Evolutionary conservation across 1,139 yeast species (phyloP), one percentile per base, ranked within the genome.

Genomic region (Groenewaldozyma auringiensis): DNA sequence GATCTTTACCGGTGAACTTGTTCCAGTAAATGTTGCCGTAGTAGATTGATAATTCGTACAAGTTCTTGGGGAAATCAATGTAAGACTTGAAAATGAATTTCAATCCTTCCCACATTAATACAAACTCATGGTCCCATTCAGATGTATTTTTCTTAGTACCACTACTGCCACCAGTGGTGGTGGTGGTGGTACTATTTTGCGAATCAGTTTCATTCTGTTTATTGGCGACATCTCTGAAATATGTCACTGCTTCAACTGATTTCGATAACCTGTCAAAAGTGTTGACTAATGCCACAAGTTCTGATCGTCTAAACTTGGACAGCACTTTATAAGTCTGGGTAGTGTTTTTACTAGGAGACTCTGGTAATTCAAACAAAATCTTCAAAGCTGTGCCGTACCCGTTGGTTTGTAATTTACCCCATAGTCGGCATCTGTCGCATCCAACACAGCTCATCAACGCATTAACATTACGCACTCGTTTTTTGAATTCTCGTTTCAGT

Each of bases 401-500:
- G 18, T 94, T 87, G 1, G 95, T 87, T 69, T 92, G 98, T 22
- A 92, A 76, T 65, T 94, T 92, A 16, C 98, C 98, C 98, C 98
- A 92, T 68, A 94, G 72, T 60, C 97, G 78, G 65, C 98, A 92
- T 62, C 97, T 76, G 64, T 92, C 98, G 69, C 98, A 92, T 34
- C 96, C 96, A 41, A 92, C 97, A 70, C 98, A 92, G 65, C 92
- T 96, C 96, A 94, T 92, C 43, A 92, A 79, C 44, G 86, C 83
- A 29, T 95, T 82, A 31, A 92, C 94, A 62, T 92, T 94, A 61
- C 80, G 81, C 65, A 92, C 94, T 48, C 95, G 81, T 38, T 76
- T 66, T 53, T 94, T 76, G 67, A 92, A 89, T 58, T 92, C 97
- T 52, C 83, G 80, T 55, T 85, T 83, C 50, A 84, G 68, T 17